phyloP scores from a whole-genome alignment of 2,329 filamentous ascomycete species.

The Chaetomium olivaceum region DNA sequence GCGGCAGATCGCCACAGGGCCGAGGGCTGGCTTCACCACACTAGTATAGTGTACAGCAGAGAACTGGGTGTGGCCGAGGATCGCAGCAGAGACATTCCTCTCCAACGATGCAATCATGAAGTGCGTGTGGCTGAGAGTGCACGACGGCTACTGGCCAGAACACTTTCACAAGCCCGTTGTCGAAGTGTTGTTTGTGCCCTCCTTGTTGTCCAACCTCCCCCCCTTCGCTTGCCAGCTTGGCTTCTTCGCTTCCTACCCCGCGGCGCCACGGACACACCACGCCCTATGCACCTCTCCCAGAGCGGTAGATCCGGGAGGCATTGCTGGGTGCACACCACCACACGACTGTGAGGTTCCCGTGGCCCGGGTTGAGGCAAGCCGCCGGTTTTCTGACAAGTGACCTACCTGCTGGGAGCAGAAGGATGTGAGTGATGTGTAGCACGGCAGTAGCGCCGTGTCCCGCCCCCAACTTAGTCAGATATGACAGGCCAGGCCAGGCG shows the following conservation, averaged over 20 bases:
- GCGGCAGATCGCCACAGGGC: slow-evolving; percentile 4
- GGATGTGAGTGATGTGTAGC: not conserved
- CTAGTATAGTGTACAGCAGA: too few relatives aligned
- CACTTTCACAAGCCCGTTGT: not conserved
- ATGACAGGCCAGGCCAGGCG: not conserved
- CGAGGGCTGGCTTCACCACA: not conserved
- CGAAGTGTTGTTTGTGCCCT: not conserved
- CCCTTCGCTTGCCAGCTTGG: not conserved
- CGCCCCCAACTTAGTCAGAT: not conserved
- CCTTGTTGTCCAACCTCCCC: not conserved
- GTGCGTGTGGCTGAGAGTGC: not conserved
- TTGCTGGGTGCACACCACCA: not conserved
- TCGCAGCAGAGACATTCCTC: not conserved
- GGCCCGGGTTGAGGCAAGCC: not conserved
- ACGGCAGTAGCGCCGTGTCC: not conserved
- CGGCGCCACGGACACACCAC: not conserved
- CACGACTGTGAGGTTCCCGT: not conserved
- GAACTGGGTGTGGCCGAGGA: not conserved
- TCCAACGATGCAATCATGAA: not conserved
- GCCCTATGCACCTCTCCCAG: not conserved
- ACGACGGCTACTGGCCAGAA: not conserved
- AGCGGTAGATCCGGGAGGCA: not conserved
- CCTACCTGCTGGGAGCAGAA: not conserved
- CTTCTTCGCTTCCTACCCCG: not conserved
- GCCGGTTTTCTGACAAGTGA: not conserved